Evolutionary conservation across 768 basidiomycete species (phyloP), one percentile per base, ranked within the genome.

Genomic region (Podaxis carcinomalis): DNA sequence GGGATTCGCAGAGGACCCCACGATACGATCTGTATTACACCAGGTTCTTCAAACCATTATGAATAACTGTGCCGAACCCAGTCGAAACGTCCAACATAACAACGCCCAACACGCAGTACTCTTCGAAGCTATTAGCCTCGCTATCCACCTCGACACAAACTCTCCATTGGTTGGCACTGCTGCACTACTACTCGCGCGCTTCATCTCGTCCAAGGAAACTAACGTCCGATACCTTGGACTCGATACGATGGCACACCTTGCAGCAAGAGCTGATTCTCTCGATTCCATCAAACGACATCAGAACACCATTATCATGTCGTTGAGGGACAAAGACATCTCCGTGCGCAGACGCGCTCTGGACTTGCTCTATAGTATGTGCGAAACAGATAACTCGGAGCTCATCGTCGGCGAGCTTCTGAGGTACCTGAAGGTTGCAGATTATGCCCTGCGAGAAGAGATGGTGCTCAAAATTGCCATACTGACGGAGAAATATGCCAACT

Each of bases 21-120:
- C 92, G 5, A 79, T 96, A 63, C 84, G 86, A 23, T 80, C 82
- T 23, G 86, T 89, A 35, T 75, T 99, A 49, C 85, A 92, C 63
- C 82, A 90, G 64, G 90, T 97, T 9, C 77, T 99, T 57, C 89
- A 93, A 68, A 89, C 89, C 5, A 87, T 94, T 70, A 93, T 98
- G 85, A 90, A 89, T 67, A 95, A 89, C 68, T 87, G 90, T 67
- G 89, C 93, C 7, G 95, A 97, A 68, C 90, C 90, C 7, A 89
- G 93, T 10, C 83, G 92, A 65, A 98, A 98, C 66, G 92, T 98
- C 11, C 97, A 99, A 70, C 97, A 99, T 69, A 98, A 96, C 73
- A 99, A 99, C 68, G 97, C 96, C 9, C 96, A 97, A 69, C 94
- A 98, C 69, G 92, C 97, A 1, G 87, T 99, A n/a, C 82, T 99